Evolutionary conservation across 2,329 filamentous ascomycete genomes (phyloP).

Genomic region (Trichophaea hybrida): DNA sequence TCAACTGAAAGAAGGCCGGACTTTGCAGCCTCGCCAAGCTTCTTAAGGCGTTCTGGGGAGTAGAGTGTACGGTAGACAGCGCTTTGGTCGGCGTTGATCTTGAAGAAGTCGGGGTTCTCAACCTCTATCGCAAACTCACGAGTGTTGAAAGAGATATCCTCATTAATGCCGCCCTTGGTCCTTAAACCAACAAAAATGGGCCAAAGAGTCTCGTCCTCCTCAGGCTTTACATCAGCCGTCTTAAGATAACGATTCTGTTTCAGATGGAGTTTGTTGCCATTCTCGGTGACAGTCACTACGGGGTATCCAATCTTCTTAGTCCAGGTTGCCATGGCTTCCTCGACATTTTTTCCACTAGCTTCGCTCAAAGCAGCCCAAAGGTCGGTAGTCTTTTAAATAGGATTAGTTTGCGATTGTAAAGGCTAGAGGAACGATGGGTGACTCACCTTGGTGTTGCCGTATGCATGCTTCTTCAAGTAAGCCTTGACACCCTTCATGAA

Average conservation of each 20-base stretch:
- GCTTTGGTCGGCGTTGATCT: constrained; percentile 89
- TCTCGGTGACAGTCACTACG: constrained; percentile 66
- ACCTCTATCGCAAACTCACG: constrained; percentile 68
- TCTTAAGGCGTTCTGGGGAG: constrained; percentile 63
- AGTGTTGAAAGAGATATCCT: constrained; percentile 54
- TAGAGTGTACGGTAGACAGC: constrained; percentile 87
- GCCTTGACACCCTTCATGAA: constrained; percentile 84
- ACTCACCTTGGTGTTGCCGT: constrained; percentile 61
- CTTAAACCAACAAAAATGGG: constrained; percentile 79
- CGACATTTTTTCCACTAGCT: constrained; percentile 80
- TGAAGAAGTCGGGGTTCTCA: constrained; percentile 75
- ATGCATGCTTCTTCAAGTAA: constrained; percentile 94
- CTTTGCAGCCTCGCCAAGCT: constrained; percentile 77
- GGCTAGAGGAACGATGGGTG: not conserved
- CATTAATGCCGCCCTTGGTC: constrained; percentile 68
- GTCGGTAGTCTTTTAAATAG: constrained; percentile 48
- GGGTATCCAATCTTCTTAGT: constrained; percentile 93
- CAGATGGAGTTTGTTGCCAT: constrained; percentile 59
- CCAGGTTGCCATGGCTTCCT: constrained; percentile 87
- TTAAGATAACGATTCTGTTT: constrained; percentile 93
- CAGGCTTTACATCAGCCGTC: constrained; percentile 82
- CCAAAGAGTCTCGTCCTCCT: constrained; percentile 78
- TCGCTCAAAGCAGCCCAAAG: constrained; percentile 78
- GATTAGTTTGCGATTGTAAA: not conserved
- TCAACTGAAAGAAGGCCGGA: constrained; percentile 67